Conservation (phyloP, 352 stramenopile genomes). For the Globisporangium rhizosaccharum region DNA sequence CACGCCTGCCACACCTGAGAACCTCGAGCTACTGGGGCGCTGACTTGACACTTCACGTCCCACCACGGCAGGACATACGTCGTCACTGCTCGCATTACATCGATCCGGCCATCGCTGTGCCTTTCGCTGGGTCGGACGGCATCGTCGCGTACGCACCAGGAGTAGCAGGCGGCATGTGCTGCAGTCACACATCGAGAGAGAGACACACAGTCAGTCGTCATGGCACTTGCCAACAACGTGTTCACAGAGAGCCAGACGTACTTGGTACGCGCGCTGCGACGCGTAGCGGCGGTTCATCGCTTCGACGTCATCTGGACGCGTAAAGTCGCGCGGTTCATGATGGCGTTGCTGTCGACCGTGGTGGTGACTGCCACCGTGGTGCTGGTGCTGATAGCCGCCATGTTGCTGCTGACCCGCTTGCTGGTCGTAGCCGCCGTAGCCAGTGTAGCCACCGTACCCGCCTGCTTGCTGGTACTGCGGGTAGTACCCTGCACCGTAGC, state of each 20-base stretch:
- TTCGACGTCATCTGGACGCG: slow-evolving; percentile 62
- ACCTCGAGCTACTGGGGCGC: not conserved
- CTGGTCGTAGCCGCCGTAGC: slow-evolving; percentile 48
- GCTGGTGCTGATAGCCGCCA: slow-evolving; percentile 31
- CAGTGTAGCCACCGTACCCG: slow-evolving; percentile 30
- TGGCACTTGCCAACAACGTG: slow-evolving; percentile 4
- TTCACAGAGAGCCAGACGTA: slow-evolving; percentile 10
- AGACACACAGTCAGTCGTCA: not conserved
- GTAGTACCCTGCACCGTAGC: slow-evolving; percentile 58
- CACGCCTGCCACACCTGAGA: no score
- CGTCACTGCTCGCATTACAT: slow-evolving; percentile 25
- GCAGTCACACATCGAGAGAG: slow-evolving; percentile 3
- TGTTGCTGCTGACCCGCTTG: slow-evolving; percentile 32
- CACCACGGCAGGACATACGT: not conserved
- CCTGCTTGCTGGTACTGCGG: slow-evolving; percentile 38
- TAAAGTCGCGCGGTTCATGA: slow-evolving; percentile 66
- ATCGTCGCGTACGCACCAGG: slow-evolving; percentile 64
- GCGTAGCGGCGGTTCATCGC: slow-evolving; percentile 77
- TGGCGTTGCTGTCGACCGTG: slow-evolving; percentile 24
- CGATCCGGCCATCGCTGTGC: slow-evolving; percentile 73
- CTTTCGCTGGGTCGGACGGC: slow-evolving; percentile 54
- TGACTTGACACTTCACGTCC: not conserved
- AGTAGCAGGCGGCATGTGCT: slow-evolving; percentile 68
- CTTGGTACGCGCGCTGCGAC: slow-evolving; percentile 74
- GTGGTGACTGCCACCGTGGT: slow-evolving; percentile 27